phyloP scores from a whole-genome alignment of 352 stramenopile species.

The Pythium guiyangense region DNA sequence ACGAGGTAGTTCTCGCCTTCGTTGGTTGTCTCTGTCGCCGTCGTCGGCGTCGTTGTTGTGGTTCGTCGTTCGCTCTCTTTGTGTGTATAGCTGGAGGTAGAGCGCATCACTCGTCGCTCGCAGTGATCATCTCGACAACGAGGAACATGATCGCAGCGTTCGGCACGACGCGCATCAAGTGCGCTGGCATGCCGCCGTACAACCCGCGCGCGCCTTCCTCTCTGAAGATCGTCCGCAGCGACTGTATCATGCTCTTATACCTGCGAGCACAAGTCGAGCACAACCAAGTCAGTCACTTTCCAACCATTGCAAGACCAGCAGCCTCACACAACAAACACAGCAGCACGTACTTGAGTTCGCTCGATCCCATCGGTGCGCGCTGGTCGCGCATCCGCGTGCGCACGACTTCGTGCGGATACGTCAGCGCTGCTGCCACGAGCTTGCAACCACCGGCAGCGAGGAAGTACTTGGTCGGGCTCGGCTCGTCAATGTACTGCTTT shows the following conservation, averaged over 20 bases:
- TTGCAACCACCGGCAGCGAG: slow-evolving; percentile 87
- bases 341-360: slow-evolving; percentile 70
- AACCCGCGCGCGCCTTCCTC: slow-evolving; percentile 83
- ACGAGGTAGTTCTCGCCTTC: too few species aligned
- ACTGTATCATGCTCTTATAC: slow-evolving; percentile 84
- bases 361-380: slow-evolving; percentile 55
- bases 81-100: not conserved
- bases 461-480: slow-evolving; percentile 83
- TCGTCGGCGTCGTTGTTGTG: not conserved
- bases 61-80: not conserved
- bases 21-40: too few species aligned
- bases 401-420: slow-evolving; percentile 97
- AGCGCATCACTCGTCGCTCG: slow-evolving; percentile 40
- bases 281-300: too few species aligned
- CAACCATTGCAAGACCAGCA: too few species aligned
- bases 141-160: slow-evolving; percentile 99
- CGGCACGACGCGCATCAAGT: slow-evolving; percentile 96
- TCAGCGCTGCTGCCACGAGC: slow-evolving; percentile 88
- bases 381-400: slow-evolving; percentile 96
- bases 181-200: slow-evolving; percentile 95
- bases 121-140: slow-evolving; percentile 73
- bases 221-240: slow-evolving; percentile 75
- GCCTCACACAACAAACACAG: not conserved
- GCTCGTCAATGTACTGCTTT: slow-evolving; percentile 86
- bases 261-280: too few species aligned